phyloP scores from a whole-genome alignment of 1,284 basidiomycete species.

The Mycosarcoma mackinlayi region DNA sequence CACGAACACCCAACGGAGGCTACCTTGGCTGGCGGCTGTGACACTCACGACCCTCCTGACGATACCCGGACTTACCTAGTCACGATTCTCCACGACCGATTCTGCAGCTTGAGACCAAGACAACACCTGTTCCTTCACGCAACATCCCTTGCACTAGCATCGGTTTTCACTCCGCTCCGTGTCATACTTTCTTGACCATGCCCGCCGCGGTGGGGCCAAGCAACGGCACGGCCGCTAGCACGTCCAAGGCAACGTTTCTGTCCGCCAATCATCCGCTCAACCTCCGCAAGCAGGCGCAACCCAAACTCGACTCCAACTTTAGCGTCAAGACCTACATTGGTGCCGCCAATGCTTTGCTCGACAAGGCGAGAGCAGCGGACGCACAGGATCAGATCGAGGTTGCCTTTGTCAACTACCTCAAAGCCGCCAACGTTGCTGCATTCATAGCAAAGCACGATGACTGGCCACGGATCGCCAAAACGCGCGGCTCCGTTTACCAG shows the following conservation, averaged over 20 bases:
- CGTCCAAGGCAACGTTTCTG: slow-evolving; percentile 26
- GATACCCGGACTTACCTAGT: not conserved
- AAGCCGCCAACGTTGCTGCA: slow-evolving; percentile 62
- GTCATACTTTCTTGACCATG: too few species aligned
- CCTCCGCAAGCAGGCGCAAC: slow-evolving; percentile 60
- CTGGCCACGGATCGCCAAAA: slow-evolving; percentile 54
- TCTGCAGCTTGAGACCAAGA: not conserved
- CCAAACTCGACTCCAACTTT: slow-evolving; percentile 61
- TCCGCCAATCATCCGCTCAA: slow-evolving; percentile 65
- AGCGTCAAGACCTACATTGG: slow-evolving; percentile 65
- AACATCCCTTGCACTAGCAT: not conserved
- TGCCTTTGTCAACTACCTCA: slow-evolving; percentile 68
- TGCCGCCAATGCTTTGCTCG: slow-evolving; percentile 64
- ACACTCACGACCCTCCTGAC: too few species aligned
- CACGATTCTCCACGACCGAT: not conserved
- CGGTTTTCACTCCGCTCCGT: too few species aligned
- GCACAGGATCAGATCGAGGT: slow-evolving; percentile 63
- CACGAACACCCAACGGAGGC: too few species aligned
- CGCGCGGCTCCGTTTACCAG: slow-evolving; percentile 53
- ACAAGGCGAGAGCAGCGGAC: slow-evolving; percentile 65
- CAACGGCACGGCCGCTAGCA: slow-evolving; percentile 5
- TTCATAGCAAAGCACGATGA: slow-evolving; percentile 66
- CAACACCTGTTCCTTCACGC: not conserved
- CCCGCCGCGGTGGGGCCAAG: slow-evolving; percentile 27
- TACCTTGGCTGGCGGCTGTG: not conserved